These are phyloP conservation scores for Chalciporus piperatoides DNA, from an alignment of 1,284 basidiomycete species.

Conservation along the genomic window DNA sequence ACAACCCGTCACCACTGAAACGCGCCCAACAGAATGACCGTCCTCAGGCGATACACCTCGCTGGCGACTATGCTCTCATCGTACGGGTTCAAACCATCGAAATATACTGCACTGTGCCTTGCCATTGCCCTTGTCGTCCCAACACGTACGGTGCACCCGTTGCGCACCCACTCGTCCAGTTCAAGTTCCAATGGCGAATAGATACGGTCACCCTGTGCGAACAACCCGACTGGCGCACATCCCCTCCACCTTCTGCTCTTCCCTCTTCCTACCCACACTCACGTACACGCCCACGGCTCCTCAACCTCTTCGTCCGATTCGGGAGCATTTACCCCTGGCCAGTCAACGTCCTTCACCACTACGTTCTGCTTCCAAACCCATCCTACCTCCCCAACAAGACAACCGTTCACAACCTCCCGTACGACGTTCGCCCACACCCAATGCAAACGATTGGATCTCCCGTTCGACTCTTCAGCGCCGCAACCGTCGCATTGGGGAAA, in stretches of 20 bases:
- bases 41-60: constrained; percentile 39
- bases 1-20: constrained; percentile 7
- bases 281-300: constrained; percentile 25
- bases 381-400: constrained; percentile 30
- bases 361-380: constrained; percentile 45
- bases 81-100: constrained; percentile 41
- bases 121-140: constrained; percentile 12
- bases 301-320: constrained; percentile 57
- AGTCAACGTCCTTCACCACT: constrained; percentile 63
- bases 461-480: constrained; percentile 53
- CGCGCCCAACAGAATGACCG: constrained; percentile 29
- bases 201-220: constrained; percentile 45
- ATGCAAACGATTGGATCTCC: constrained; percentile 52
- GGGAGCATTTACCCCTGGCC: constrained; percentile 63
- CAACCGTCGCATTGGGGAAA: constrained; percentile 51
- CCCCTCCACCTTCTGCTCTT: background rate
- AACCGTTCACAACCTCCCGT: constrained; percentile 42
- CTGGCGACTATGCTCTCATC: constrained; percentile 40
- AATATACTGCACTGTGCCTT: constrained; percentile 34
- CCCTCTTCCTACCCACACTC: background rate
- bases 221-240: constrained; percentile 16
- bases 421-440: constrained; percentile 38
- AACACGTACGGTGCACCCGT: constrained; percentile 14
- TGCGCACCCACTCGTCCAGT: constrained; percentile 42
- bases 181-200: constrained; percentile 53